Evolutionary conservation across 2,329 filamentous ascomycete genomes (phyloP), one percentile per base, ranked within the genome.

Genomic region (Penicillium nordicum): DNA sequence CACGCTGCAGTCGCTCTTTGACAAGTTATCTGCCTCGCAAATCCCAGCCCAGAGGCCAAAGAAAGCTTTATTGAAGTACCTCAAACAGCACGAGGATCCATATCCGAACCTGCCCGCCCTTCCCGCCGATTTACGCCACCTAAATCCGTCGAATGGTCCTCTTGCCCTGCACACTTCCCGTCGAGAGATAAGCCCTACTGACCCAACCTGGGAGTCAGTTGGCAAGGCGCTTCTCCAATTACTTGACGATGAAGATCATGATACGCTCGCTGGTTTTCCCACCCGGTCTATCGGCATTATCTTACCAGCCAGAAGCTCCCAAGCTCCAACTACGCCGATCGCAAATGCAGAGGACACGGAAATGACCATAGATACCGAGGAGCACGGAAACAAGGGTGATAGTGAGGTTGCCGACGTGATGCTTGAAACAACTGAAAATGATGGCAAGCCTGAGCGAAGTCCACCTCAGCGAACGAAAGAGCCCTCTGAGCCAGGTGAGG

Each of bases 41-140:
- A 69, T 78, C 5, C 80, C 82, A 4, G 65, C 80, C 3, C 78
- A 78, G 40, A 74, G 75, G 27, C 76, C 79, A 58, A 81, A 79
- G 58, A 81, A 80, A 59, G 76, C 78, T 45, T 72, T 86, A 12
- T 77, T 81, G 12, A 76, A 75, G 43, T 74, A 78, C 29, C 69
- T 87, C n/a, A 81, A 78, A 63, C 77, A 76, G 45, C 79, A 80
- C 41, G 73, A 83, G 38, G 82, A 84, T 66, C 79, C 80, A 1
- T 86, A 82, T 63, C 74, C 75, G 49, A 74, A 76, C 63, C 66
- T 80, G 62, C 73, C 78, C 27, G 58, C 63, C n/a, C 63, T 73
- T 11, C 64, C 74, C 18, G 57, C 56, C 29, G 63, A 70, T 43
- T 46, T 75, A 18, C 55, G 71, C 9, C 60, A 69, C 54, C 50